A percentile compares a stretch with the other conserved stretches of the same genome.
Evolutionary conservation across 1,284 basidiomycete species (phyloP).

Genomic region (Malassezia equina): DNA sequence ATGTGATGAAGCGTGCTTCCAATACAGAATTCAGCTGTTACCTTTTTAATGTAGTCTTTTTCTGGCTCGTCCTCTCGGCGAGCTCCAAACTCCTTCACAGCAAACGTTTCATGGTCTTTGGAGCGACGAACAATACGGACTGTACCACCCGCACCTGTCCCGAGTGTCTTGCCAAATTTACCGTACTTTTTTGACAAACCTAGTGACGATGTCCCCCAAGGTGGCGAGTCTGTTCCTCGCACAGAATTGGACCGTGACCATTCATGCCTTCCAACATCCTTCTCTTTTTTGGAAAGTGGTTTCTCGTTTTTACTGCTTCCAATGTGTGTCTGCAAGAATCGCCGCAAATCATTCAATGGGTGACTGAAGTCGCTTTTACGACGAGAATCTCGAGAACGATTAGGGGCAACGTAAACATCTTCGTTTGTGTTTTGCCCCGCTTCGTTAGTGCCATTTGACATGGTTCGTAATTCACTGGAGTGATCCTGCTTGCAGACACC

Average conservation of each 20-base stretch:
- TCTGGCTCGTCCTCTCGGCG: conserved; percentile 76
- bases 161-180: conserved; percentile 92
- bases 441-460: background rate
- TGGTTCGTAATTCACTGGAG: background rate
- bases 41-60: conserved; percentile 97
- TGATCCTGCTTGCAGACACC: background rate
- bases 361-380: conserved; percentile 2
- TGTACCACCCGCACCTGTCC: conserved; percentile 91
- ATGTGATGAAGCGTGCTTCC: conserved; percentile 71
- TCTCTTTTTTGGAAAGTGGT: background rate
- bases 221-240: conserved; percentile 46
- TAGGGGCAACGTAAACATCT: background rate
- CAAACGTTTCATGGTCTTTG: conserved; percentile 61
- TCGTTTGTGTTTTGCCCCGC: background rate
- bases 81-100: conserved; percentile 93
- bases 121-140: conserved; percentile 83
- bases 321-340: conserved; percentile 13
- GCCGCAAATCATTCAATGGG: conserved; percentile 13
- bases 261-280: background rate
- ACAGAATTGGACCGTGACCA: background rate
- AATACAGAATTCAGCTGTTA: conserved; percentile 96
- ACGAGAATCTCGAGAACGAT: background rate
- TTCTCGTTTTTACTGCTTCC: background rate
- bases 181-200: conserved; percentile 96
- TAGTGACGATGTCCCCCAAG: conserved; percentile 57